Conservation (phyloP, 2,329 filamentous ascomycete genomes). For the Fusarium musae region DNA sequence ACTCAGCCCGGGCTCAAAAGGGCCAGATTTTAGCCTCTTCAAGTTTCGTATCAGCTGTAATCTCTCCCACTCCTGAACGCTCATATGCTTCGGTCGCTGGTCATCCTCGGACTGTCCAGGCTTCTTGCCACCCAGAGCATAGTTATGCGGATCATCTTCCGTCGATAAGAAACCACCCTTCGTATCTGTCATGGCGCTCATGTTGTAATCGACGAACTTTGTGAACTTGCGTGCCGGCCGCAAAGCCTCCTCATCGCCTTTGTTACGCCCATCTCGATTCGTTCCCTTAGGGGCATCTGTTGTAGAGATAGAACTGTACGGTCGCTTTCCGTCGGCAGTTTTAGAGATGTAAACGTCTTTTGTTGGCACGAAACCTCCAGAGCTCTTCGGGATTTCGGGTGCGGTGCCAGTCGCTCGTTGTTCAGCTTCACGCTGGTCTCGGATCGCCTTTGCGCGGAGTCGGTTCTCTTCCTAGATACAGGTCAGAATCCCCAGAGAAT, state of each 20-base stretch:
- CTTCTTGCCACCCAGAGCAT: slow-evolving; percentile 67
- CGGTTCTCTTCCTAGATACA: slow-evolving; percentile 80
- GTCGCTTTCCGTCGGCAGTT: slow-evolving; percentile 70
- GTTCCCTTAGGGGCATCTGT: slow-evolving; percentile 61
- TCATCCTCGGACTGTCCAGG: slow-evolving; percentile 50
- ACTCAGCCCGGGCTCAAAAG: slow-evolving; percentile 90
- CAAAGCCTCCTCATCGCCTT: slow-evolving; percentile 63
- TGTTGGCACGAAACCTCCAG: slow-evolving; percentile 78
- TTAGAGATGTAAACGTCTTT: slow-evolving; percentile 68
- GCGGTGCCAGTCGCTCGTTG: slow-evolving; percentile 57
- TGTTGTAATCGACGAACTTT: slow-evolving; percentile 97
- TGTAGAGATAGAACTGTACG: slow-evolving; percentile 70
- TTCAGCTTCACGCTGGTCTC: slow-evolving; percentile 77
- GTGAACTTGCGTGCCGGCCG: slow-evolving; percentile 87
- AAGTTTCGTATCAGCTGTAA: slow-evolving; percentile 79
- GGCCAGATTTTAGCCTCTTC: slow-evolving; percentile 78
- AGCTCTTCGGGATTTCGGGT: slow-evolving; percentile 58
- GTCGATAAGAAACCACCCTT: slow-evolving; percentile 94
- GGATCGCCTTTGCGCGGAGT: slow-evolving; percentile 87
- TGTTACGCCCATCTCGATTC: slow-evolving; percentile 74
- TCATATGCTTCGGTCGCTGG: slow-evolving; percentile 87
- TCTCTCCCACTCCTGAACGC: slow-evolving; percentile 89
- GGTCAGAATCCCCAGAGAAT: neutral
- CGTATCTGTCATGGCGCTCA: slow-evolving; percentile 97
- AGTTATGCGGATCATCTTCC: slow-evolving; percentile 91